These are phyloP conservation scores for Hericium rajendrae DNA, from an alignment of 768 basidiomycete genomes.

Conservation along the genomic window DNA sequence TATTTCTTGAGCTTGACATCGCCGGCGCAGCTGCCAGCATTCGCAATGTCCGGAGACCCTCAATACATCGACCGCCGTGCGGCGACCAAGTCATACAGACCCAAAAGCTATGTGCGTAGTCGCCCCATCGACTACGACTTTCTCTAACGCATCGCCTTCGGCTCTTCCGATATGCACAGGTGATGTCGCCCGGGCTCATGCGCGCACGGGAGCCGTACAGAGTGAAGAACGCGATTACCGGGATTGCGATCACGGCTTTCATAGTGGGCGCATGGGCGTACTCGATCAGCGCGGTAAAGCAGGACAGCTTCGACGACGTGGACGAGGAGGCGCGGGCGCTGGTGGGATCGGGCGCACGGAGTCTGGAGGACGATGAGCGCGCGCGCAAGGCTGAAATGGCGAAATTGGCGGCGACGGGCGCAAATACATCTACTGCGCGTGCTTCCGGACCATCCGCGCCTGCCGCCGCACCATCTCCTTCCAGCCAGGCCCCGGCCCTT, in stretches of 20 bases:
- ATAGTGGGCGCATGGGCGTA: slow-evolving; percentile 82
- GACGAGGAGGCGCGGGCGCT: slow-evolving; percentile 52
- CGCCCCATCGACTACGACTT: background rate
- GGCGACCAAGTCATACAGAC: slow-evolving; percentile 42
- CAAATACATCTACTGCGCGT: background rate
- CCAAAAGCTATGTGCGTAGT: slow-evolving; percentile 37
- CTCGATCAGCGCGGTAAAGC: slow-evolving; percentile 57
- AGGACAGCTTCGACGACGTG: slow-evolving; percentile 14
- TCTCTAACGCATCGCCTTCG: background rate
- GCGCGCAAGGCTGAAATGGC: background rate
- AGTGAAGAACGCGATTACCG: slow-evolving; percentile 70
- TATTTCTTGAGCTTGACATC: no score
- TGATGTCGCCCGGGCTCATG: slow-evolving; percentile 76
- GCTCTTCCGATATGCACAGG: background rate
- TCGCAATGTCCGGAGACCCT: background rate
- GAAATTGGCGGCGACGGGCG: background rate
- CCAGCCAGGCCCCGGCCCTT: slow-evolving; percentile 1
- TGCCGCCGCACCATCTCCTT: background rate
- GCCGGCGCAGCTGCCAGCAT: no score
- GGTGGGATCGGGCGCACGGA: slow-evolving; percentile 4
- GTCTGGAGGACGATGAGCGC: background rate
- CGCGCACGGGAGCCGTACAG: slow-evolving; percentile 85
- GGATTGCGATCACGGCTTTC: slow-evolving; percentile 61
- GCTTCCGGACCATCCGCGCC: background rate
- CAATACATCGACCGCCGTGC: slow-evolving; percentile 33